Evolutionary conservation across 1,284 basidiomycete genomes (phyloP), one percentile per base, ranked within the genome.

Genomic region (Cryptococcus jaspeensis): DNA sequence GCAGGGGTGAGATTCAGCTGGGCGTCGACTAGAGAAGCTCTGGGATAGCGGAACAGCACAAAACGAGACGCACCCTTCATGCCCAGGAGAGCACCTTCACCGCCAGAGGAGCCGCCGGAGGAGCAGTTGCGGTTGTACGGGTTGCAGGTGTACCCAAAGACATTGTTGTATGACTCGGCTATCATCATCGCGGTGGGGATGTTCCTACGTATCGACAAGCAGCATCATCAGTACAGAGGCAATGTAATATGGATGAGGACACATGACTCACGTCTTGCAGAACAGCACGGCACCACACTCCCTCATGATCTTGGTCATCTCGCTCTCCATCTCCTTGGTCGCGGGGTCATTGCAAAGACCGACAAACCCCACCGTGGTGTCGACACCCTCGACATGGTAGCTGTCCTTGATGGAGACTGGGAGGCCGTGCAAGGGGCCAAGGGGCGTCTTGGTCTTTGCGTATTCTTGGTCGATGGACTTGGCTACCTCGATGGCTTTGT

Each of bases 21-120:
- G n/a, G 28, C 79, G 79, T 32, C 28, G 28, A 32, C 5, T n/a
- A n/a, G n/a, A n/a, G n/a, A n/a, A n/a, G n/a, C n/a, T n/a, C n/a
- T n/a, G n/a, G n/a, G n/a, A n/a, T n/a, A n/a, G n/a, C n/a, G n/a
- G n/a, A n/a, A n/a, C n/a, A n/a, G n/a, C n/a, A n/a, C n/a, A n/a
- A n/a, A n/a, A n/a, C n/a, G n/a, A n/a, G 5, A 32, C 28, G 9
- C 28, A 32, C 28, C 28, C 9, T 32, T 32, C 53, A 83, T 73
- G n/a, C 82, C 81, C 38, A 87, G 73, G 50, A 88, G 72, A 4
- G 85, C 85, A 42, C 84, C 83, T 72, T 88, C 87, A 37, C 85
- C 85, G 46, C 85, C 85, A 47, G 81, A 83, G 57, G 81, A 83
- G 16, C 85, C 85, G n/a, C 85, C 85, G 2, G 81, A 70, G n/a